A percentile compares a stretch with the other conserved stretches of the same genome.
These are phyloP conservation scores for Cryptococcus sp. DNA, from an alignment of 1,284 basidiomycete genomes.

Conservation along the genomic window DNA sequence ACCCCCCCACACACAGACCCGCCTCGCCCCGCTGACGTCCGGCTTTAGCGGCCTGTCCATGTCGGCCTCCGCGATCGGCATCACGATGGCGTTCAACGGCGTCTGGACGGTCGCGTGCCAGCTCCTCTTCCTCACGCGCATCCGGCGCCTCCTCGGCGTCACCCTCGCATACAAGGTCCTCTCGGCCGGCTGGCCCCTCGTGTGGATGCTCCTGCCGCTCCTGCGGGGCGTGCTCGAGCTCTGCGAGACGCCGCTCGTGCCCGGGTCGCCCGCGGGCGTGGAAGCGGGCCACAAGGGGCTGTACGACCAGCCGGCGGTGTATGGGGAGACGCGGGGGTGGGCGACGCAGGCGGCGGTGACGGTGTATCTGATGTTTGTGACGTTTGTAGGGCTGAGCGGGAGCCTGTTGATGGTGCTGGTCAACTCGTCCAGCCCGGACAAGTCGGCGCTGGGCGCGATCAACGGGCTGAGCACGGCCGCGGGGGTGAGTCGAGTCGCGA, in stretches of 20 bases:
- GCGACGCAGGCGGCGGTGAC: conserved; percentile 34
- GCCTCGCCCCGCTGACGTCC: conserved; percentile 4
- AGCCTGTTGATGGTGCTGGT: conserved; percentile 44
- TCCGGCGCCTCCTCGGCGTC: conserved; percentile 38
- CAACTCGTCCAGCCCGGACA: conserved; percentile 41
- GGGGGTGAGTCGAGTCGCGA: conserved; percentile 22
- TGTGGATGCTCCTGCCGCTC: conserved; percentile 39
- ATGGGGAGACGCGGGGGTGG: conserved; percentile 30
- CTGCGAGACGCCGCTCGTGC: conserved; percentile 26
- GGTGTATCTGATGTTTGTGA: conserved; percentile 33
- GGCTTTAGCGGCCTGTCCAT: conserved; percentile 37
- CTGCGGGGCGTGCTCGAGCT: conserved; percentile 31
- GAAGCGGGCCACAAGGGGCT: conserved; percentile 6
- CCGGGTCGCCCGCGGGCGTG: not conserved
- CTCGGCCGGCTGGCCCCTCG: conserved; percentile 37
- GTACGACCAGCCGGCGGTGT: conserved; percentile 2
- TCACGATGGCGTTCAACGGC: conserved; percentile 43
- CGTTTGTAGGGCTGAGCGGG: conserved; percentile 31
- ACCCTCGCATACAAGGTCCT: conserved; percentile 35
- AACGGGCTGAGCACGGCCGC: conserved; percentile 44
- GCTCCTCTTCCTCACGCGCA: conserved; percentile 38
- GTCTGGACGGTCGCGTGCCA: conserved; percentile 44
- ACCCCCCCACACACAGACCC: too few relatives aligned
- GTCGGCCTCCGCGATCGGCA: conserved; percentile 45
- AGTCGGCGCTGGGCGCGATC: conserved; percentile 42